Percentiles rank a stretch among this genome's conserved stretches.
These are phyloP conservation scores for Diaporthe citrichinensis DNA, from an alignment of 2,329 filamentous ascomycete genomes.

Conservation along the genomic window DNA sequence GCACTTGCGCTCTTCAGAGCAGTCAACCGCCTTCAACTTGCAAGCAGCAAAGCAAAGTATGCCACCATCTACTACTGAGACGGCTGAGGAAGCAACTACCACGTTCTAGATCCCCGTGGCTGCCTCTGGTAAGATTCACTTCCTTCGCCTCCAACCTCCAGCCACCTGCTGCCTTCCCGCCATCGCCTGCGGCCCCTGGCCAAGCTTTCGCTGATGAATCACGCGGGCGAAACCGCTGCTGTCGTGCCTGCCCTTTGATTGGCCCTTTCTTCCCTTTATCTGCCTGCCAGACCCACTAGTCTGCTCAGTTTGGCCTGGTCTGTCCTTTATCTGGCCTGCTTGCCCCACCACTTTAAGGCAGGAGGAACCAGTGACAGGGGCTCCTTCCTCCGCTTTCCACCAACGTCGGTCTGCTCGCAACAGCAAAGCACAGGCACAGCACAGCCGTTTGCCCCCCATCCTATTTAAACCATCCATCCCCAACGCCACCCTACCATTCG, in stretches of 20 bases:
- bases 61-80: neutral
- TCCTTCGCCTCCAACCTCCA: neutral
- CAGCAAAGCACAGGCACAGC: neutral
- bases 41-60: neutral
- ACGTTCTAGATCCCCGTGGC: constrained; percentile 11
- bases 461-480: constrained; percentile 33
- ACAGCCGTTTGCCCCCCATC: constrained; percentile 32
- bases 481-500: neutral
- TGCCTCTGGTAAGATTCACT: neutral
- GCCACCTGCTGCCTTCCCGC: constrained; percentile 3
- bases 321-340: constrained; percentile 9
- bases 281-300: constrained; percentile 12
- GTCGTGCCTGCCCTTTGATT: constrained; percentile 10
- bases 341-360: constrained; percentile 30
- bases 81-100: neutral
- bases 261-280: constrained; percentile 5
- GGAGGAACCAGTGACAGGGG: constrained; percentile 29
- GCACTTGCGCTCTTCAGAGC: neutral
- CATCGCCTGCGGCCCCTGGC: neutral
- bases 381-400: constrained; percentile 22
- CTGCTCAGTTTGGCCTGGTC: constrained; percentile 2
- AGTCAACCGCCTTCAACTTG: neutral
- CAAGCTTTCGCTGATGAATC: constrained; percentile 32
- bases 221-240: constrained; percentile 17
- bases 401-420: constrained; percentile 6